A percentile compares a stretch with the other conserved stretches of the same genome.
Evolutionary conservation across 1,284 basidiomycete genomes (phyloP).

Genomic region (Entoloma clypeatum): DNA sequence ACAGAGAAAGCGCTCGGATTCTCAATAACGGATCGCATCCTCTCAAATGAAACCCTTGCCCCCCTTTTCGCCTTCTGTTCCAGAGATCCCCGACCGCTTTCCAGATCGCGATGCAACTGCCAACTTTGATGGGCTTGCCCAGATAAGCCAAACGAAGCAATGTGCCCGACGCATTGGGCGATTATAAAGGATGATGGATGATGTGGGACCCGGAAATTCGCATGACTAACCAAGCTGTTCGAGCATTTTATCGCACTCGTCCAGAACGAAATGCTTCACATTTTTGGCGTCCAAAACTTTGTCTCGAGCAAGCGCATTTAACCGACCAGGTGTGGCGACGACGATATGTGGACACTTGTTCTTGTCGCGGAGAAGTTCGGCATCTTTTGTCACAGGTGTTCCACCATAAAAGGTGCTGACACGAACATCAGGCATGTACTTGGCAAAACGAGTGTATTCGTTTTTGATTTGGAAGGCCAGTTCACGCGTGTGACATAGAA

Average conservation of each 20-base stretch:
- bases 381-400: conserved; percentile 91
- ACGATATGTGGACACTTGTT: conserved; percentile 98
- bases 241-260: conserved; percentile 99
- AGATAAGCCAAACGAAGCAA: conserved; percentile 31
- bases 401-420: conserved; percentile 98
- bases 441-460: conserved; percentile 98
- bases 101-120: conserved; percentile 30
- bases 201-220: conserved; percentile 56
- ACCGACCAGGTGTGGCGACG: conserved; percentile 95
- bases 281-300: conserved; percentile 90
- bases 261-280: conserved; percentile 98
- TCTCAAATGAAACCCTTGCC: too few species aligned
- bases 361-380: conserved; percentile 94
- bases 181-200: conserved; percentile 44
- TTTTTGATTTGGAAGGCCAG: conserved; percentile 99
- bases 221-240: conserved; percentile 99
- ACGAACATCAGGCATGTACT: conserved; percentile 99
- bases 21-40: too few species aligned
- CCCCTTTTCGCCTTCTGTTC: conserved; percentile 25
- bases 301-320: conserved; percentile 90
- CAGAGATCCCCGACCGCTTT: conserved; percentile 27
- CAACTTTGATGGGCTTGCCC: conserved; percentile 24
- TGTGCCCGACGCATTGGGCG: conserved; percentile 37
- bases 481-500: conserved; percentile 99
- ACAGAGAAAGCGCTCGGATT: conserved; percentile 21